These are phyloP conservation scores for Morella rubra DNA, from an alignment of 306 rosid genomes.

Conservation along the genomic window DNA sequence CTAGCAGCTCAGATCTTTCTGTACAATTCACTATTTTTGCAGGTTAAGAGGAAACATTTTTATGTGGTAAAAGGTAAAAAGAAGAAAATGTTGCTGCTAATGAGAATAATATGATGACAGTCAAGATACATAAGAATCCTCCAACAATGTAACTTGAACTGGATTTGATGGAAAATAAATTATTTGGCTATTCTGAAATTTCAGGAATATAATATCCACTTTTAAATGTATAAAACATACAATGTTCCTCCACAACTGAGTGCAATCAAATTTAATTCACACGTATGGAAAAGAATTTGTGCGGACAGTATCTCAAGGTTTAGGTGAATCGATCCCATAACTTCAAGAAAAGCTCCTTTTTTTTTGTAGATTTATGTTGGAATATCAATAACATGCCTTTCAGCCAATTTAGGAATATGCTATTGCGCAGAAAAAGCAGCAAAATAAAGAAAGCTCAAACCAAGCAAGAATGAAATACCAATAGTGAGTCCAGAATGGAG, in stretches of 20 bases:
- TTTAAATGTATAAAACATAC: neutral
- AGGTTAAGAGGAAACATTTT: neutral
- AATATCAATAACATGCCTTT: neutral
- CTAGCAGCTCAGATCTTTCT: conserved; percentile 87
- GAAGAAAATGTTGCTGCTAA: neutral
- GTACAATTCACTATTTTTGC: conserved; percentile 37
- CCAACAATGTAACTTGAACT: neutral
- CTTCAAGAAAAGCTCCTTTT: neutral
- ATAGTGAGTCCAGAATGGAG: neutral
- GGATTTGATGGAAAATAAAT: neutral
- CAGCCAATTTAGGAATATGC: neutral
- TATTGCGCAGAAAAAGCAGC: neutral
- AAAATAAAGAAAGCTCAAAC: neutral
- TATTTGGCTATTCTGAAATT: neutral
- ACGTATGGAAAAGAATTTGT: neutral
- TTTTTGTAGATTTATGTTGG: neutral
- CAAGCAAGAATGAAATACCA: neutral
- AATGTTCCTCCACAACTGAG: neutral
- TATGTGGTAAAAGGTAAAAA: neutral
- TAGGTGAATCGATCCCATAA: neutral
- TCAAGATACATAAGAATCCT: neutral
- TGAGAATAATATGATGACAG: neutral
- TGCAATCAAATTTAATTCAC: neutral
- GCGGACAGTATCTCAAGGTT: neutral
- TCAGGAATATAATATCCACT: neutral